Conservation (phyloP, 169 alveolate genomes). For the Babesia ovis region DNA sequence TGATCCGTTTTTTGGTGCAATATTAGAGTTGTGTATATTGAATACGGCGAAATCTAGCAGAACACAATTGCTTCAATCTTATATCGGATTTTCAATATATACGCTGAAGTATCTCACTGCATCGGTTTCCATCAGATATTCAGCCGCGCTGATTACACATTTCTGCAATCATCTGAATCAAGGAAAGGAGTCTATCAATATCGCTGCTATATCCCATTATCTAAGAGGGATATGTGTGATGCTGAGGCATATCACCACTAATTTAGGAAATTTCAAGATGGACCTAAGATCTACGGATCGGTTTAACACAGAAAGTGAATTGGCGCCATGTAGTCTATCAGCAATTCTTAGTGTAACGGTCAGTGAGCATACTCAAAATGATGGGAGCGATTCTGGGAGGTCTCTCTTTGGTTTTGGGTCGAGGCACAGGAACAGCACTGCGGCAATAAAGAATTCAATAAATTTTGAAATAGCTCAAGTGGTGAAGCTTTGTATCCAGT, state of each 20-base stretch:
- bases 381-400: not conserved
- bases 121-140: conserved; percentile 24
- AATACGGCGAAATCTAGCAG: conserved; percentile 49
- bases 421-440: conserved; percentile 9
- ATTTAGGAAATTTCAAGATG: conserved; percentile 2
- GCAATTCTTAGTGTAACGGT: not conserved
- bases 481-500: conserved; percentile 49
- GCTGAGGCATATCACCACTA: conserved; percentile 38
- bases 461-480: conserved; percentile 44
- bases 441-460: conserved; percentile 7
- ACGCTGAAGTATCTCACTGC: conserved; percentile 38
- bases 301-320: conserved; percentile 2
- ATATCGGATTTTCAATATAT: conserved; percentile 55
- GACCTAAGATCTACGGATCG: conserved; percentile 20
- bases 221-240: conserved; percentile 43
- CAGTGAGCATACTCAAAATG: not conserved
- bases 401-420: conserved; percentile 3
- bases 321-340: conserved; percentile 13
- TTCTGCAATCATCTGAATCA: conserved; percentile 37
- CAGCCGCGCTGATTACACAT: conserved; percentile 49
- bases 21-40: conserved; percentile 47
- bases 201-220: conserved; percentile 43
- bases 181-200: conserved; percentile 41
- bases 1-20: conserved; percentile 16
- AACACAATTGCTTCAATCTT: conserved; percentile 60